phyloP scores from a whole-genome alignment of 352 stramenopile genomes.

The Pythium phragmiticola region DNA sequence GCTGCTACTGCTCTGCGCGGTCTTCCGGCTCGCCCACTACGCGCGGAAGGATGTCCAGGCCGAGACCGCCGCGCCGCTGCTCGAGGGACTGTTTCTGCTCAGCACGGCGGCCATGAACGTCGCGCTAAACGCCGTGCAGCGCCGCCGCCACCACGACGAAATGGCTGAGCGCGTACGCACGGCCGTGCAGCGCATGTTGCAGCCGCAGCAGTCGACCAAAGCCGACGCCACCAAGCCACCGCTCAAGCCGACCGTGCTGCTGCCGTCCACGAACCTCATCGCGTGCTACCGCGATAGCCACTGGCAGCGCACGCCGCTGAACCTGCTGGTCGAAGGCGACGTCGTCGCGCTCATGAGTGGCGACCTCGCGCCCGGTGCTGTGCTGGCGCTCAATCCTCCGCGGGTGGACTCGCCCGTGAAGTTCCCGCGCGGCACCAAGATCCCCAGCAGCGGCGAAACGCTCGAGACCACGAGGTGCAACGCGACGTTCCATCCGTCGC shows the following conservation, averaged over 20 bases:
- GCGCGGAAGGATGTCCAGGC: conserved; percentile 31
- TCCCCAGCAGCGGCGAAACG: conserved; percentile 40
- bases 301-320: conserved; percentile 84
- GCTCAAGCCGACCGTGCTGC: conserved; percentile 46
- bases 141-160: conserved; percentile 69
- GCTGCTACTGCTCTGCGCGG: conserved; percentile 62
- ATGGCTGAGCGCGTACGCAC: conserved; percentile 76
- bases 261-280: conserved; percentile 78
- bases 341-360: conserved; percentile 83
- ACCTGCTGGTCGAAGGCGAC: conserved; percentile 78
- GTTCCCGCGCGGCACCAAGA: conserved; percentile 58
- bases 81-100: conserved; percentile 62
- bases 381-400: conserved; percentile 39
- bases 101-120: conserved; percentile 57
- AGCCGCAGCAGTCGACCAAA: neutral
- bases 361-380: conserved; percentile 69
- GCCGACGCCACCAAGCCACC: conserved; percentile 4
- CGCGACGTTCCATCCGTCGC: conserved; percentile 70
- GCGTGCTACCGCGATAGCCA: conserved; percentile 78
- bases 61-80: conserved; percentile 32
- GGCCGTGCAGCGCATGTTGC: conserved; percentile 60
- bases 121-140: conserved; percentile 62
- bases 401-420: conserved; percentile 1
- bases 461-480: conserved; percentile 64
- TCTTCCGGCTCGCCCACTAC: conserved; percentile 61